Conservation (phyloP, 345 rosid genomes). For the Citrus glauca region DNA sequence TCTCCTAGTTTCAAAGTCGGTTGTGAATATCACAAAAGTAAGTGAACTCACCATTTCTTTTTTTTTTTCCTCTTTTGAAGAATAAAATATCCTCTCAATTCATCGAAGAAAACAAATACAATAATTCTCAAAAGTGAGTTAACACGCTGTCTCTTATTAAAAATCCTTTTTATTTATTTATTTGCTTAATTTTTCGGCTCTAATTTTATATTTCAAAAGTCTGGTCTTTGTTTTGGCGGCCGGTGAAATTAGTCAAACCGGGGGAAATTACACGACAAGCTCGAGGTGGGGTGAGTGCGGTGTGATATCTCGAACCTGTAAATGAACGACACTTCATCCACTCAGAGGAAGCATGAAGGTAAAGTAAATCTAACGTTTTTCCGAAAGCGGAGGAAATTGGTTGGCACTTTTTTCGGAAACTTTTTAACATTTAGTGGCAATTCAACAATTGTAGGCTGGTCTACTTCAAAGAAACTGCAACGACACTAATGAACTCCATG, state of each 20-base stretch:
- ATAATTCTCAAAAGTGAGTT: constrained; percentile 43
- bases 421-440: no score
- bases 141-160: constrained; percentile 3
- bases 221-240: background rate
- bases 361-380: no score
- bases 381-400: no score
- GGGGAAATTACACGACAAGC: background rate
- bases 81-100: no score
- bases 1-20: constrained; percentile 26
- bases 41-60: constrained; percentile 30
- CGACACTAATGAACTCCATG: no score
- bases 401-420: no score
- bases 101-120: no score
- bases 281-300: background rate
- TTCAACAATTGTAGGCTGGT: no score
- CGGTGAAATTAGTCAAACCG: background rate
- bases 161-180: background rate
- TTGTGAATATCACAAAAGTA: constrained; percentile 56
- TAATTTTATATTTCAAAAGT: background rate
- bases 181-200: background rate
- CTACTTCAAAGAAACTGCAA: no score
- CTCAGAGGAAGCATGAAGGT: no score
- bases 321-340: background rate
- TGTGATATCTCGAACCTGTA: background rate
- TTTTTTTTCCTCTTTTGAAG: background rate